Base-by-base conservation (phyloP, 106 monocot species). In the Platanthera guangdongensis region DNA sequence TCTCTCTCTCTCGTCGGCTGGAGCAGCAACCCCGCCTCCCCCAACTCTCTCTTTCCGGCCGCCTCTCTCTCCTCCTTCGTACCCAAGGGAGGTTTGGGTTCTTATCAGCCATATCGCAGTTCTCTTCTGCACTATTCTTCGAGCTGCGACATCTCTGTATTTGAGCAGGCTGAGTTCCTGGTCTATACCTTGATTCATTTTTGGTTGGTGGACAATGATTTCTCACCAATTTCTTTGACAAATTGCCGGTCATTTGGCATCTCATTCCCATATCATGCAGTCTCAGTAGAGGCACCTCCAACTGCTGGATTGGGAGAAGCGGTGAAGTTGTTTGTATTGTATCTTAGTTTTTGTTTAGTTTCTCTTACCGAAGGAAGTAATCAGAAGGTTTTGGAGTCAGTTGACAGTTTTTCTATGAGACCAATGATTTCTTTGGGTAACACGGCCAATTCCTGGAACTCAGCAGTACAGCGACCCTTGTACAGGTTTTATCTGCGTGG, bases 151-250 rank as follows among this genome's bases (percentile, higher is more conserved):
- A n/a, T n/a, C n/a, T n/a, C n/a, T n/a, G n/a, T n/a, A n/a, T n/a
- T n/a, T n/a, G n/a, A n/a, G n/a, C n/a, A n/a, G n/a, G n/a, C n/a
- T n/a, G n/a, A n/a, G n/a, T n/a, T n/a, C n/a, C n/a, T n/a, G n/a
- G n/a, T n/a, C 6, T 52, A 94, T 73, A 74, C 94, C 7, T 72
- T 94, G 54, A 78, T 92, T 4, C 86, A 94, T 47, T 94, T 99
- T 79, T 99, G 99, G 99, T 82, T 99, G 78, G 85, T 94, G 2
- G 90, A 90, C 70, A 92, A 92, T 74, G 99, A 94, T 81, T 94
- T 99, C 78, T 94, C 92, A 5, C 99, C 99, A 0, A 74, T 99
- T 70, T 74, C 86, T 4, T 68, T 88, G 59, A 77, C 49, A 46
- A 9, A 85, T 46, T 82, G 74, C 67, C 81, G 47, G 6, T 83